Percentiles rank a stretch among this genome's conserved stretches.
These are phyloP conservation scores for Dissophora ornata DNA, from an alignment of 192 early-diverging fungal genomes.

Conservation along the genomic window DNA sequence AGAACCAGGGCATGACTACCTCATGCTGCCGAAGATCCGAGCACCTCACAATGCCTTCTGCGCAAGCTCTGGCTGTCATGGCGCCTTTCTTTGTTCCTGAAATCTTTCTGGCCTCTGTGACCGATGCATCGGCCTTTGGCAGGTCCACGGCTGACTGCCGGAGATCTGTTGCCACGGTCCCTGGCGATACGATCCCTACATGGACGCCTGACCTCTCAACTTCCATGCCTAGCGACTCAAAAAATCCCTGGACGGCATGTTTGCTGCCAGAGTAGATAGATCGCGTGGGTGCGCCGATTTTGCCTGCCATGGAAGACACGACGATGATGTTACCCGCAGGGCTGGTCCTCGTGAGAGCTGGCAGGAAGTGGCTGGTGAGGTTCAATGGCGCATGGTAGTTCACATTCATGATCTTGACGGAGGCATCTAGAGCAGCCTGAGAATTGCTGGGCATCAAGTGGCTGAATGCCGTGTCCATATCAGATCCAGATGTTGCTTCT, in stretches of 20 bases:
- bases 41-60: conserved; percentile 70
- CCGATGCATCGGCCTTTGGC: neutral
- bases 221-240: conserved; percentile 85
- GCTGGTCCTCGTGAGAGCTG: conserved; percentile 60
- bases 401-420: conserved; percentile 63
- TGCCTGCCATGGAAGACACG: conserved; percentile 80
- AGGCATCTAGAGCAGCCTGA: conserved; percentile 37
- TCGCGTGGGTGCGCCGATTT: conserved; percentile 80
- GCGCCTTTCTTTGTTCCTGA: conserved; percentile 69
- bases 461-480: neutral
- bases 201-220: conserved; percentile 67
- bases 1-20: conserved; percentile 74
- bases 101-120: conserved; percentile 3
- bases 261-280: conserved; percentile 84
- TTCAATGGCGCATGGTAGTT: conserved; percentile 68
- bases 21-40: conserved; percentile 63
- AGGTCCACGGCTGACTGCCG: conserved; percentile 73
- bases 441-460: conserved; percentile 27
- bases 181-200: conserved; percentile 77
- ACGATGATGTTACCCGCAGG: conserved; percentile 69
- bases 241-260: conserved; percentile 85
- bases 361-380: conserved; percentile 65
- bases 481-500: neutral
- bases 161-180: conserved; percentile 80
- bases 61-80: conserved; percentile 68